Percentiles rank a stretch among this genome's conserved stretches.
Evolutionary conservation across 139 green algal genomes (phyloP).

Genomic region (Medakamo hakoo): DNA sequence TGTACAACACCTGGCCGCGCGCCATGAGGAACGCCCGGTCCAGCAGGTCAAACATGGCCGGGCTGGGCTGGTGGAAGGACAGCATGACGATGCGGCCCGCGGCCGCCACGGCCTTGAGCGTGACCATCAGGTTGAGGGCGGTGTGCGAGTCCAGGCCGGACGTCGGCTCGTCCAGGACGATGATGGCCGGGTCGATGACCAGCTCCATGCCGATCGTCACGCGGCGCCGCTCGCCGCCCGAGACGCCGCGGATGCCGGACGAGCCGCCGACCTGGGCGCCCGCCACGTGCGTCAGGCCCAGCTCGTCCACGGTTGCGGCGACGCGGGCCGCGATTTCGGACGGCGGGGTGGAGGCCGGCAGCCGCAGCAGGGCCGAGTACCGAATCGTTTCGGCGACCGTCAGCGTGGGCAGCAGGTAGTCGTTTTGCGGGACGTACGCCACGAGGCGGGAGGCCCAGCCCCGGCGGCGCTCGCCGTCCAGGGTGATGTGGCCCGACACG

Average conservation of each 20-base stretch:
- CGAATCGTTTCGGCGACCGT: constrained; percentile 53
- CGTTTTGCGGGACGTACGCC: constrained; percentile 57
- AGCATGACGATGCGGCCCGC: constrained; percentile 47
- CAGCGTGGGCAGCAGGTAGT: constrained; percentile 44
- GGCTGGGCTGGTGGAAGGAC: constrained; percentile 61
- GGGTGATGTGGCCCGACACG: constrained; percentile 7
- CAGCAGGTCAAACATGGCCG: constrained; percentile 41
- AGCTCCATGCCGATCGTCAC: constrained; percentile 65
- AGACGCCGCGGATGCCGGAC: constrained; percentile 22
- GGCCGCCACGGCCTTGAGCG: constrained; percentile 25
- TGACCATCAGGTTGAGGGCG: constrained; percentile 37
- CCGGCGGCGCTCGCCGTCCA: constrained; percentile 7
- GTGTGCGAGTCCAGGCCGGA: constrained; percentile 53
- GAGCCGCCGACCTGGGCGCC: constrained; percentile 22
- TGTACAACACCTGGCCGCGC: constrained; percentile 32
- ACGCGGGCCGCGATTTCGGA: constrained; percentile 17
- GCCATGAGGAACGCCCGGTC: constrained; percentile 45
- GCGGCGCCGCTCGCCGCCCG: constrained; percentile 43
- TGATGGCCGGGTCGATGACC: constrained; percentile 27
- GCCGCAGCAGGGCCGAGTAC: constrained; percentile 37
- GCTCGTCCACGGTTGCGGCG: constrained; percentile 15
- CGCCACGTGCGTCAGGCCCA: constrained; percentile 23
- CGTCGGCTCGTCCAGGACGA: constrained; percentile 44
- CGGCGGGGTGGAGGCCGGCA: constrained; percentile 10
- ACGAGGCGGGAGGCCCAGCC: constrained; percentile 10